Percentiles rank a stretch among this genome's conserved stretches.
phyloP scores from a whole-genome alignment of 768 basidiomycete species.

The Cubamyces lactineus region DNA sequence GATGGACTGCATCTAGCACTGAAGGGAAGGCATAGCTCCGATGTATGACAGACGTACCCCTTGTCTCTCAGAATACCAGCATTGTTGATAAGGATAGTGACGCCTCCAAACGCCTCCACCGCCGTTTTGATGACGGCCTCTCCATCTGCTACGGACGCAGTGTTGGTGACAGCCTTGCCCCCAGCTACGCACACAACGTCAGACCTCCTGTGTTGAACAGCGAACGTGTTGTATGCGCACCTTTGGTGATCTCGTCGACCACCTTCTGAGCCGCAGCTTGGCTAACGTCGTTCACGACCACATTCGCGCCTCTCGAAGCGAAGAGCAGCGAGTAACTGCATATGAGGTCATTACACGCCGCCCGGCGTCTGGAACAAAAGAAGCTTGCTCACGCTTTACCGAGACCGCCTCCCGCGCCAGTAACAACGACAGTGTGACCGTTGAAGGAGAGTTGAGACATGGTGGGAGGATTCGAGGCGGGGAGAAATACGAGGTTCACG shows the following conservation, averaged over 20 bases:
- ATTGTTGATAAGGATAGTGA: slow-evolving; percentile 95
- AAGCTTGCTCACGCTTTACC: slow-evolving; percentile 75
- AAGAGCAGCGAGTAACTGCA: slow-evolving; percentile 86
- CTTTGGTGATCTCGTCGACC: slow-evolving; percentile 83
- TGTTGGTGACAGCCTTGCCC: slow-evolving; percentile 86
- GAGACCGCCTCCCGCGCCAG: slow-evolving; percentile 94
- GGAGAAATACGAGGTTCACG: slow-evolving; percentile 1
- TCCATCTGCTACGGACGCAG: slow-evolving; percentile 86
- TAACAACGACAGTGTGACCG: slow-evolving; percentile 90
- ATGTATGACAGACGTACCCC: slow-evolving; percentile 49
- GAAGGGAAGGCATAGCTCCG: neutral
- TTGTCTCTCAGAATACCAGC: slow-evolving; percentile 88
- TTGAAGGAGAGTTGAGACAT: slow-evolving; percentile 65
- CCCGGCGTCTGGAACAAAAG: neutral
- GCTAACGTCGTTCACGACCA: slow-evolving; percentile 96
- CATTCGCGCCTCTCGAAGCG: slow-evolving; percentile 90
- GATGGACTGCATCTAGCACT: neutral
- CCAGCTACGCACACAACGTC: slow-evolving; percentile 56
- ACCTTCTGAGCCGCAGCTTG: slow-evolving; percentile 87
- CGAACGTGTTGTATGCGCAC: slow-evolving; percentile 44
- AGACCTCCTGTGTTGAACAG: neutral
- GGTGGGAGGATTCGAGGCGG: slow-evolving; percentile 6
- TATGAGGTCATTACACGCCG: slow-evolving; percentile 11
- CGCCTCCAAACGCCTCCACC: slow-evolving; percentile 78
- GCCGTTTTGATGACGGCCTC: slow-evolving; percentile 85